Base-by-base conservation (phyloP, 345 rosid genomes). In the Hypericum perforatum region DNA sequence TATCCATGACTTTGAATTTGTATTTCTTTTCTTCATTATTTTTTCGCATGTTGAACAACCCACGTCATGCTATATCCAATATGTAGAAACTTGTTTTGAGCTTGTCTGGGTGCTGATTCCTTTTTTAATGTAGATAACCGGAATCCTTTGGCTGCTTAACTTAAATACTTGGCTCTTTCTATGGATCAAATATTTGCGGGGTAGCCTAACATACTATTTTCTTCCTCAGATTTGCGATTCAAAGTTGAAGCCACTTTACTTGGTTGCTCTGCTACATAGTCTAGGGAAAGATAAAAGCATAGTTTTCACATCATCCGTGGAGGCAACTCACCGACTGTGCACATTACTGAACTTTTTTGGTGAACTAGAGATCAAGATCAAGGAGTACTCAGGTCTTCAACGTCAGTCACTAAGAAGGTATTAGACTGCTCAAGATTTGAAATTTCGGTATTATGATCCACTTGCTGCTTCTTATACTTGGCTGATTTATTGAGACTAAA, bases 301-400 rank as follows among this genome's bases (percentile, higher is more conserved):
- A 45, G 86, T 91, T 51, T 91, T 87, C 77, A 78, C 92, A 39
- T 82, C 92, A 42, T 85, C 98, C 5, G 86, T 89, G 56, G 84
- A 87, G 76, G 78, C 88, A 48, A 87, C 96, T 65, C 92, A 81
- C 60, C 85, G 86, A 51, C 76, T 91, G 9, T 87, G 87, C 74
- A 81, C 75, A 61, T 67, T 91, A 45, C 77, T 91, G 57, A 82
- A 82, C 68, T 78, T 72, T 66, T 91, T 91, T 62, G 85, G 60
- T 53, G 95, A 85, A 53, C 49, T 86, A 59, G 73, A 76, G 9
- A 63, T 87, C 53, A 91, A 81, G 69, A 80, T 86, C 66, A 82
- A 82, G 64, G 96, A 85, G 67, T 91, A 85, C 77, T 87, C 98
- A 1, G 81, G 96, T 53, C 84, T 77, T 70, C 92, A 81, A 49